A percentile compares a stretch with the other conserved stretches of the same genome.
These are phyloP conservation scores for Hysterium pulicare DNA, from an alignment of 2,329 filamentous ascomycete species.

Conservation along the genomic window DNA sequence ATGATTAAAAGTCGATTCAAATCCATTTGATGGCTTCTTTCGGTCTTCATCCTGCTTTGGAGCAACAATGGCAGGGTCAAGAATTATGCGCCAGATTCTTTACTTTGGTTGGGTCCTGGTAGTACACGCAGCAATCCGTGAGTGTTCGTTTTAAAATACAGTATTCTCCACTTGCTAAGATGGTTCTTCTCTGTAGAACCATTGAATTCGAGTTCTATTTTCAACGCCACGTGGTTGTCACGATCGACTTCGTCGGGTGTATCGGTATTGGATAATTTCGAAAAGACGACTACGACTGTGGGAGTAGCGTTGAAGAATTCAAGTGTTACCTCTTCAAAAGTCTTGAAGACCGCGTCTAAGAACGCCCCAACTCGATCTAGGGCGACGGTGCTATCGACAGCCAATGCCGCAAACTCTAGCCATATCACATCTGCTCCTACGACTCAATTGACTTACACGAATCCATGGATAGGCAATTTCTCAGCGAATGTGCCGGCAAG, in stretches of 20 bases:
- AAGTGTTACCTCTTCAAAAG: too few species aligned
- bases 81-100: too few species aligned
- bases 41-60: too few species aligned
- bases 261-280: neutral
- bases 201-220: neutral
- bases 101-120: neutral
- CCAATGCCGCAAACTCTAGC: neutral
- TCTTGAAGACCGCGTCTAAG: neutral
- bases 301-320: neutral
- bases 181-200: neutral
- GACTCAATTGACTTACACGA: slow-evolving; percentile 7
- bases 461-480: slow-evolving; percentile 18
- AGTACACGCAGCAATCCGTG: neutral
- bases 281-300: neutral
- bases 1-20: too few species aligned
- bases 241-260: neutral
- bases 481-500: slow-evolving; percentile 8
- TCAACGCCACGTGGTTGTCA: neutral
- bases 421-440: neutral
- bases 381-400: neutral
- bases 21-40: too few species aligned
- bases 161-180: neutral
- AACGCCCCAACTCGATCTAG: too few species aligned
- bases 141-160: neutral
- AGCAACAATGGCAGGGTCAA: too few species aligned